These are phyloP conservation scores for Pyrrhoderma noxium DNA, from an alignment of 1,284 basidiomycete genomes.

Conservation along the genomic window DNA sequence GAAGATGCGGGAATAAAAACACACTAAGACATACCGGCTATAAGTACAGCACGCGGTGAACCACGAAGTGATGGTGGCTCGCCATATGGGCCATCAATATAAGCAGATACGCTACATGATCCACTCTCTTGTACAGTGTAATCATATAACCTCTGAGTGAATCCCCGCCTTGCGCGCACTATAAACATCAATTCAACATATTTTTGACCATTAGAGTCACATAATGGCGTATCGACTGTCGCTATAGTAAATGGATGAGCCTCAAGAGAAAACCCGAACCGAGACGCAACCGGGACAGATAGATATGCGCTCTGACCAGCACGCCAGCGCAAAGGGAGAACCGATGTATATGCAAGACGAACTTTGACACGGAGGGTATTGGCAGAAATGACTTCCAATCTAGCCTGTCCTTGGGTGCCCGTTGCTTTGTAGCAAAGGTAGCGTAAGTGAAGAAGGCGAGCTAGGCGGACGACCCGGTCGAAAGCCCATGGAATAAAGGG, in stretches of 20 bases:
- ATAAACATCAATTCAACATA: slow-evolving; percentile 26
- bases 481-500: slow-evolving; percentile 41
- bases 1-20: neutral
- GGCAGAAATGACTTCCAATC: slow-evolving; percentile 31
- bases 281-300: slow-evolving; percentile 32
- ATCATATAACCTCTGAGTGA: slow-evolving; percentile 28
- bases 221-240: slow-evolving; percentile 26
- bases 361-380: slow-evolving; percentile 37
- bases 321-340: slow-evolving; percentile 27
- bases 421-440: slow-evolving; percentile 1
- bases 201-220: slow-evolving; percentile 9
- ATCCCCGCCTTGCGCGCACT: slow-evolving; percentile 33
- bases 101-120: slow-evolving; percentile 24
- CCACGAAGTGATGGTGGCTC: slow-evolving; percentile 29
- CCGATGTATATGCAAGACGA: slow-evolving; percentile 24
- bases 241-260: slow-evolving; percentile 40
- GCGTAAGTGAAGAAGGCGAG: slow-evolving; percentile 23
- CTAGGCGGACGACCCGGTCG: slow-evolving; percentile 34
- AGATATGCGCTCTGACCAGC: slow-evolving; percentile 42
- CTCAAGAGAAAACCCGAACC: slow-evolving; percentile 28
- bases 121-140: slow-evolving; percentile 19
- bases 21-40: slow-evolving; percentile 27
- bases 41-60: slow-evolving; percentile 29
- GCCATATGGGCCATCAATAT: slow-evolving; percentile 35
- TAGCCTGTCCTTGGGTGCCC: slow-evolving; percentile 22